phyloP scores from a whole-genome alignment of 345 rosid species.

The Lenwebbia sp. region DNA sequence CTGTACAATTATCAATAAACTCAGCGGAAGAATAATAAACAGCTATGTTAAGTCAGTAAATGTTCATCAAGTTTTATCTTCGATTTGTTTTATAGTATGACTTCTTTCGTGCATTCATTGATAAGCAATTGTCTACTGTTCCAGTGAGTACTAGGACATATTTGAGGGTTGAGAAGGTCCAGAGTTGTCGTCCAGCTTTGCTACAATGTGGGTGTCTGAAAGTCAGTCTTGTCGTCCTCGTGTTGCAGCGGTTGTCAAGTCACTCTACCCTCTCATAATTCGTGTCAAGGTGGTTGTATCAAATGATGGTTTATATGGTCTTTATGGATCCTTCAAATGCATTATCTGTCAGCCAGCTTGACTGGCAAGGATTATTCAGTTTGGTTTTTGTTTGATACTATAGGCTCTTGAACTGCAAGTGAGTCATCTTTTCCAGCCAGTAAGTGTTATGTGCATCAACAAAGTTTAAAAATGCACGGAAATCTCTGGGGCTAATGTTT shows the following conservation, averaged over 20 bases:
- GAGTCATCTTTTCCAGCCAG: neutral
- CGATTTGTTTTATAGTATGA: slow-evolving; percentile 2
- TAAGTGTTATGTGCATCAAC: neutral
- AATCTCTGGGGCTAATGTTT: neutral
- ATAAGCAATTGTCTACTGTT: slow-evolving; percentile 83
- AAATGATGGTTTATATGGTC: neutral
- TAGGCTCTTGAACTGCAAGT: neutral
- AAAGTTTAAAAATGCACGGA: neutral
- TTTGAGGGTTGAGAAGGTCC: slow-evolving; percentile 97
- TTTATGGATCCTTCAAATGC: neutral
- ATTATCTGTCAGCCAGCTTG: neutral
- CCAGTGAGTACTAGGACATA: slow-evolving; percentile 99
- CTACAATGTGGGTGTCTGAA: slow-evolving; percentile 73
- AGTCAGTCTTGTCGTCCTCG: slow-evolving; percentile 96
- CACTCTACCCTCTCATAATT: slow-evolving; percentile 31
- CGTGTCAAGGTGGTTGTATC: neutral
- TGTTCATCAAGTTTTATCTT: neutral
- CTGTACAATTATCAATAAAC: neutral
- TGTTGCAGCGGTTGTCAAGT: slow-evolving; percentile 93
- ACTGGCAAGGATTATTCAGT: neutral
- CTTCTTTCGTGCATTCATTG: slow-evolving; percentile 16
- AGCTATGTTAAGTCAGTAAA: neutral
- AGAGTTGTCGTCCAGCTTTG: slow-evolving; percentile 81
- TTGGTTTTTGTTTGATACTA: neutral
- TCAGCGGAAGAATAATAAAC: neutral